A percentile compares a stretch with the other conserved stretches of the same genome.
phyloP scores from a whole-genome alignment of 106 monocot species.

The Dendrobium officinale region DNA sequence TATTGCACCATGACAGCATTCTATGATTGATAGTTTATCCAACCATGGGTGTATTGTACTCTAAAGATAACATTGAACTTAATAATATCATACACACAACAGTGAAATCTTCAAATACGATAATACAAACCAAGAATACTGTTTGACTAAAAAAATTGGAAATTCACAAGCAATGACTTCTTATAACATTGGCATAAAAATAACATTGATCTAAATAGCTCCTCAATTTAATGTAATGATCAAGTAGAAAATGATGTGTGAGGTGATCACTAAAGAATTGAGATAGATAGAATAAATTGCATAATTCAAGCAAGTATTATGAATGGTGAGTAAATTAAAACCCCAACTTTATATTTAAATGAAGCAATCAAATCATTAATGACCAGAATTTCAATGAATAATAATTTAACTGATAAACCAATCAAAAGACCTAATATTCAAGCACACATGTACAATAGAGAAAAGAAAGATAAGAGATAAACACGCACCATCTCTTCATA shows the following conservation, averaged over 20 bases:
- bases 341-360: neutral
- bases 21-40: no score
- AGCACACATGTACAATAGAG: neutral
- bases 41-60: no score
- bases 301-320: neutral
- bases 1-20: no score
- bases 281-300: neutral
- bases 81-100: no score
- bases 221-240: neutral
- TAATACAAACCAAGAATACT: no score
- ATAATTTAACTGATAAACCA: neutral
- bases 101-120: no score
- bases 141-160: no score
- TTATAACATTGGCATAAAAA: neutral
- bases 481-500: conserved; percentile 25
- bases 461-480: neutral
- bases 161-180: neutral
- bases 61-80: no score
- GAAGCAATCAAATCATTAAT: neutral
- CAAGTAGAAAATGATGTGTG: neutral
- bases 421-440: neutral
- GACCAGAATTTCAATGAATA: neutral
- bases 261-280: neutral
- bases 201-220: neutral
- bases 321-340: neutral